phyloP scores from a whole-genome alignment of 2,329 filamentous ascomycete genomes.

The Blastomyces emzantsi region DNA sequence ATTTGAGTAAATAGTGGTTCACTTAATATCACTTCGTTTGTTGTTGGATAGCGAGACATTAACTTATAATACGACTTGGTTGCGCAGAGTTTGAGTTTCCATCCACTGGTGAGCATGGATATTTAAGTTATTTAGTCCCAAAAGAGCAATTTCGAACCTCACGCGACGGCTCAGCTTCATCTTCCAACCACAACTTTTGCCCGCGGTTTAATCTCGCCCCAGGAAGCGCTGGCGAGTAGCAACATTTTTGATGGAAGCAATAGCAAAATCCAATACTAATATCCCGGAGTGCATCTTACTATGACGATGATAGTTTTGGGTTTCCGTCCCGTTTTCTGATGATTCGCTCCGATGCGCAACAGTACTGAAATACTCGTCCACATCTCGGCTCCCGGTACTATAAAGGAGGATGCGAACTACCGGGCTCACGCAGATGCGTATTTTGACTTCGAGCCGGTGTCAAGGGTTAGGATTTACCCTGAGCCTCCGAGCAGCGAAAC shows the following conservation, averaged over 20 bases:
- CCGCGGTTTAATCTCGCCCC: not conserved
- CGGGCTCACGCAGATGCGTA: slow-evolving; percentile 32
- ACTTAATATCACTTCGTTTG: not conserved
- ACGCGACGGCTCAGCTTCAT: not conserved
- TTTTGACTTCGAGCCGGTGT: slow-evolving; percentile 27
- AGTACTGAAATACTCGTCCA: slow-evolving; percentile 34
- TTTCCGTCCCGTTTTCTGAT: not conserved
- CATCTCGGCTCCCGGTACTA: slow-evolving; percentile 32
- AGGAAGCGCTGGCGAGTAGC: not conserved
- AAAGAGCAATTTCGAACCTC: slow-evolving; percentile 3
- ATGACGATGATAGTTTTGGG: not conserved
- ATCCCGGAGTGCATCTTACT: not conserved
- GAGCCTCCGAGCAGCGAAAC: not conserved
- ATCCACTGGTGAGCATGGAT: no score
- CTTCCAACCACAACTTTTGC: not conserved
- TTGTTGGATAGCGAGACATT: not conserved
- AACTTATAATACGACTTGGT: no score
- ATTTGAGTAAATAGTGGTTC: not conserved
- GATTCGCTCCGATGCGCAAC: slow-evolving; percentile 14
- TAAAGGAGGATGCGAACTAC: slow-evolving; percentile 32
- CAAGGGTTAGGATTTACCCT: slow-evolving; percentile 20
- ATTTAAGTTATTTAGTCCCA: no score
- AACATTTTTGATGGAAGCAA: not conserved
- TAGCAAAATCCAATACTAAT: not conserved
- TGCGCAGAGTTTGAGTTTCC: not conserved